Percentiles rank a stretch among this genome's conserved stretches.
phyloP scores from a whole-genome alignment of 1,139 yeast genomes.

The Candida glucosophila region DNA sequence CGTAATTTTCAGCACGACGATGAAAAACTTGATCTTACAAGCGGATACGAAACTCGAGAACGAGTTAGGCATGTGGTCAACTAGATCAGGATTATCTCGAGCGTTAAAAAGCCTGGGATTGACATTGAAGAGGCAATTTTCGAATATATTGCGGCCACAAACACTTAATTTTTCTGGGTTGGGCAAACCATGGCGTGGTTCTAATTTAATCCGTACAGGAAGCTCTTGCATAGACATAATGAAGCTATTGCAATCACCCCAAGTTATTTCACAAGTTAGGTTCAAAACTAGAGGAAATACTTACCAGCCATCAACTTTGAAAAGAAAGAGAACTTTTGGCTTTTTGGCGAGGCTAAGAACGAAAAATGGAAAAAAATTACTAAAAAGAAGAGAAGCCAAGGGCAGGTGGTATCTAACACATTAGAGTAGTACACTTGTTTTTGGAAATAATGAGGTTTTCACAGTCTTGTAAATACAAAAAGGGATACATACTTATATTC shows the following conservation, averaged over 20 bases:
- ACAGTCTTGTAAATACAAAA: too few relatives aligned
- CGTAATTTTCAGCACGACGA: background rate
- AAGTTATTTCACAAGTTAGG: conserved; percentile 41
- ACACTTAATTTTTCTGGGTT: too few relatives aligned
- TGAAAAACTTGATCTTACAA: background rate
- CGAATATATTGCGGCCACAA: background rate
- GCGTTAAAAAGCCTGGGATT: too few relatives aligned
- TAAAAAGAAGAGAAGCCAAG: conserved; percentile 73
- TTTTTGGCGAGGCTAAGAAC: conserved; percentile 80
- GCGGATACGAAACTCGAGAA: too few relatives aligned
- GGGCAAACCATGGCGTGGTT: too few relatives aligned
- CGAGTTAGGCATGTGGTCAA: too few relatives aligned
- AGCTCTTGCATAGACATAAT: too few relatives aligned
- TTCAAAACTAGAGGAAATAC: conserved; percentile 91
- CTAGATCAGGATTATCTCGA: too few relatives aligned
- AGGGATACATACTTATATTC: too few relatives aligned
- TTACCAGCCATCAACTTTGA: conserved; percentile 86
- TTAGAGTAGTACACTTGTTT: conserved; percentile 16
- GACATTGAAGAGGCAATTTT: background rate
- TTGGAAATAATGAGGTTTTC: too few relatives aligned
- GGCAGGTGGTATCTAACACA: conserved; percentile 94
- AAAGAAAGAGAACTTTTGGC: conserved; percentile 85
- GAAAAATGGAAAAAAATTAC: conserved; percentile 71
- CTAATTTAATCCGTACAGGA: too few relatives aligned
- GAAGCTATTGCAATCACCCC: background rate